Evolutionary conservation across 2,329 filamentous ascomycete genomes (phyloP).

Genomic region (Diplodia intermedia): DNA sequence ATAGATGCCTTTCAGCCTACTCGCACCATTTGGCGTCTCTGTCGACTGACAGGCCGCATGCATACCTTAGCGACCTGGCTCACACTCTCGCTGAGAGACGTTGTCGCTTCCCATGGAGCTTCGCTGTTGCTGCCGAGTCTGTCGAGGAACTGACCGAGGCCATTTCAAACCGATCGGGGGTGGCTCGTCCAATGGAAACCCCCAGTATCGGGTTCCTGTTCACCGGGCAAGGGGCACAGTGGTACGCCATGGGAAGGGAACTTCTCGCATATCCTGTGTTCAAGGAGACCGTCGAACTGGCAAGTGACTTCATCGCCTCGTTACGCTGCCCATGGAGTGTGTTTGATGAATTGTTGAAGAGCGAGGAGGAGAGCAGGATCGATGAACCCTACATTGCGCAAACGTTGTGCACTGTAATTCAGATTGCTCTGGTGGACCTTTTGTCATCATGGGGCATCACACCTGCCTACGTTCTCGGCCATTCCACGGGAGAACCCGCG

Average conservation of each 20-base stretch:
- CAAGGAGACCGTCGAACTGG: constrained; percentile 18
- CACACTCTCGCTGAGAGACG: constrained; percentile 26
- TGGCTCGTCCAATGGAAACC: constrained; percentile 33
- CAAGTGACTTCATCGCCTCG: constrained; percentile 27
- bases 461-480: constrained; percentile 40
- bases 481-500: constrained; percentile 34
- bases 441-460: constrained; percentile 40
- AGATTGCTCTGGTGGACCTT: constrained; percentile 41
- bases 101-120: neutral
- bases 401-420: constrained; percentile 39
- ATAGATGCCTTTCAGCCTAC: constrained; percentile 7
- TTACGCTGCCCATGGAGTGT: constrained; percentile 41
- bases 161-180: constrained; percentile 32
- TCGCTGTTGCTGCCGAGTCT: constrained; percentile 7
- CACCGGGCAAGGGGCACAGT: constrained; percentile 49
- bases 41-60: constrained; percentile 25
- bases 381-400: constrained; percentile 40
- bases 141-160: neutral
- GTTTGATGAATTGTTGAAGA: constrained; percentile 34
- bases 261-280: constrained; percentile 33
- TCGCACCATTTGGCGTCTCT: neutral
- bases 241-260: constrained; percentile 34
- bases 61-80: constrained; percentile 16
- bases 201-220: constrained; percentile 44
- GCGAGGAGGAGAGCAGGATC: constrained; percentile 35